Evolutionary conservation across 768 basidiomycete genomes (phyloP).

Genomic region (Atractiella rhizophila): DNA sequence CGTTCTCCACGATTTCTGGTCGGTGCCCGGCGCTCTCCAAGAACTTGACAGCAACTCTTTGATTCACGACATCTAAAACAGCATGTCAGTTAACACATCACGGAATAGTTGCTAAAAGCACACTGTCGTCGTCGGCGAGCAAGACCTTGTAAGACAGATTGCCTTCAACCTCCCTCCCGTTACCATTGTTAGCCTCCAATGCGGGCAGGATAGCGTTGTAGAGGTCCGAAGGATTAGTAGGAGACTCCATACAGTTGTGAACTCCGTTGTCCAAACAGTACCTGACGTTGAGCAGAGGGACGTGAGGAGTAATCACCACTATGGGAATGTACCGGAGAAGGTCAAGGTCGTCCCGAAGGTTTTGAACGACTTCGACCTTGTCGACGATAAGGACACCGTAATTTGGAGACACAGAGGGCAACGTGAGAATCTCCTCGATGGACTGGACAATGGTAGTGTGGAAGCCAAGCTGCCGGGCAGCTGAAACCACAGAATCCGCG

Average conservation of each 20-base stretch:
- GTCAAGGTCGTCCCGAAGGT: constrained; percentile 64
- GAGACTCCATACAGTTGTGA: constrained; percentile 77
- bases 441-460: constrained; percentile 49
- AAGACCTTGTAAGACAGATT: constrained; percentile 76
- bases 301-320: constrained; percentile 30
- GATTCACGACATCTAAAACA: constrained; percentile 32
- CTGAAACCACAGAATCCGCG: constrained; percentile 47
- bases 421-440: constrained; percentile 38
- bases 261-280: constrained; percentile 41
- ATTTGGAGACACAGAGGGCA: constrained; percentile 51
- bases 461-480: constrained; percentile 54
- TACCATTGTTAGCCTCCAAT: constrained; percentile 78
- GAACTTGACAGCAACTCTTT: constrained; percentile 87
- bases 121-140: constrained; percentile 60
- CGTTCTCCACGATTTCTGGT: constrained; percentile 94
- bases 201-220: constrained; percentile 78
- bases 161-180: constrained; percentile 58
- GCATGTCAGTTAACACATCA: neutral
- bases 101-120: neutral
- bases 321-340: constrained; percentile 90
- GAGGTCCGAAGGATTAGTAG: constrained; percentile 64
- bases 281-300: constrained; percentile 17
- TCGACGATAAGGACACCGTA: constrained; percentile 93
- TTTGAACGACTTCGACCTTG: constrained; percentile 59
- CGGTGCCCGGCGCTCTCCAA: constrained; percentile 85